phyloP scores from a whole-genome alignment of 2,329 filamentous ascomycete genomes.

The Penicillium freii region DNA sequence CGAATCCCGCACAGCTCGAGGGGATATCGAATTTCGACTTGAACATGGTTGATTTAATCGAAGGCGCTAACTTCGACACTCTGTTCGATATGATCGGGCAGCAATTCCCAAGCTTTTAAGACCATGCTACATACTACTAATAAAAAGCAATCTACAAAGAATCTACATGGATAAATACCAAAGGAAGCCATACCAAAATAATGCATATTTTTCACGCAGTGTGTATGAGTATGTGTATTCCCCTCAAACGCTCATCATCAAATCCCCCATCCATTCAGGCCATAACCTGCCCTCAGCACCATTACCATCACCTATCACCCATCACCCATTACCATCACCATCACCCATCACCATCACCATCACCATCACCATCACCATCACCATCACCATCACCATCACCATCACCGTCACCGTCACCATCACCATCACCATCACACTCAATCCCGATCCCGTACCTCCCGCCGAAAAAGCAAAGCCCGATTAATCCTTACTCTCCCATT shows the following conservation, averaged over 20 bases:
- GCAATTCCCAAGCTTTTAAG: conserved; percentile 32
- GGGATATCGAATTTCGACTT: conserved; percentile 29
- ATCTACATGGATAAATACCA: background rate
- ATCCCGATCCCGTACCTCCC: background rate
- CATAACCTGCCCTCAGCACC: background rate
- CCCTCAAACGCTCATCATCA: background rate
- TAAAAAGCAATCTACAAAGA: background rate
- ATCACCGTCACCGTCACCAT: background rate
- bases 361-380: background rate
- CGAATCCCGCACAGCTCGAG: background rate
- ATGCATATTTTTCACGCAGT: background rate
- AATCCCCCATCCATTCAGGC: background rate
- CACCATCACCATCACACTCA: background rate
- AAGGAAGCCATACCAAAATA: background rate
- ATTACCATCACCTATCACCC: too few relatives aligned
- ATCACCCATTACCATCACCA: background rate
- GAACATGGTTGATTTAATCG: conserved; percentile 35
- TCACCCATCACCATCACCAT: background rate
- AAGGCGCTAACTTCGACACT: conserved; percentile 33
- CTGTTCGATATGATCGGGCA: conserved; percentile 35
- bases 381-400: background rate
- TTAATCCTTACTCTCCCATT: conserved; percentile 2
- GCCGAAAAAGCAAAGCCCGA: conserved; percentile 1
- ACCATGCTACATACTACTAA: too few relatives aligned
- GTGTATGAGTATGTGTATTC: background rate